Evolutionary conservation across 108 stramenopile species (phyloP).

Genomic region (Nitzschia sp.): DNA sequence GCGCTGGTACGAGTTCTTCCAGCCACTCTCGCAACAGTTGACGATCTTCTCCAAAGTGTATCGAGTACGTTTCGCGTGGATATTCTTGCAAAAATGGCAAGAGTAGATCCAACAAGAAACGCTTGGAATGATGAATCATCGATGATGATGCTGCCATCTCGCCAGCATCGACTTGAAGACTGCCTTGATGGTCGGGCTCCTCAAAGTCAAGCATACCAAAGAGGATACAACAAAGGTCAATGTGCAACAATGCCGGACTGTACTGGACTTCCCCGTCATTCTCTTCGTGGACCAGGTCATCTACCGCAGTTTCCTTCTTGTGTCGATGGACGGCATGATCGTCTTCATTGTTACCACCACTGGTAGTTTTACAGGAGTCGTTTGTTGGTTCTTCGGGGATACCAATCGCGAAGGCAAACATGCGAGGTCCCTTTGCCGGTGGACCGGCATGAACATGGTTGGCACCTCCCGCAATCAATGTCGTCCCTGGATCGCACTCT

Average conservation of each 20-base stretch:
- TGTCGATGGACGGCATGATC: not conserved
- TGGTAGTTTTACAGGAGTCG: not conserved
- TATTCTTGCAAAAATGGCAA: slow-evolving; percentile 47
- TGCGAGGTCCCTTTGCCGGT: slow-evolving; percentile 44
- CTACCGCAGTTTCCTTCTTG: not conserved
- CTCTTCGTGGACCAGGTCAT: slow-evolving; percentile 37
- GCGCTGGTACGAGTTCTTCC: slow-evolving; percentile 26
- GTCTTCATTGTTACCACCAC: not conserved
- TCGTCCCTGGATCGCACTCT: slow-evolving; percentile 50
- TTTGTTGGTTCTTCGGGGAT: slow-evolving; percentile 39
- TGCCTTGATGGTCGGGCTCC: slow-evolving; percentile 4
- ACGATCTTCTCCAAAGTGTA: slow-evolving; percentile 43
- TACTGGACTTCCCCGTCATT: slow-evolving; percentile 75
- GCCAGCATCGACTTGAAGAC: not conserved
- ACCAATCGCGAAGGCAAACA: slow-evolving; percentile 77
- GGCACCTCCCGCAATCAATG: slow-evolving; percentile 55
- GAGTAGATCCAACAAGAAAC: slow-evolving; percentile 29
- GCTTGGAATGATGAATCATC: slow-evolving; percentile 1
- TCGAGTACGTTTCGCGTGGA: slow-evolving; percentile 44
- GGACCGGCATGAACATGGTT: slow-evolving; percentile 81
- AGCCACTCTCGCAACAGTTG: slow-evolving; percentile 44
- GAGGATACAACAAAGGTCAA: slow-evolving; percentile 60
- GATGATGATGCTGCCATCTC: not conserved
- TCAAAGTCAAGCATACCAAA: slow-evolving; percentile 51
- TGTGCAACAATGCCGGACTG: slow-evolving; percentile 61